phyloP scores from a whole-genome alignment of 169 alveolate genomes.

The Neospora caninum region DNA sequence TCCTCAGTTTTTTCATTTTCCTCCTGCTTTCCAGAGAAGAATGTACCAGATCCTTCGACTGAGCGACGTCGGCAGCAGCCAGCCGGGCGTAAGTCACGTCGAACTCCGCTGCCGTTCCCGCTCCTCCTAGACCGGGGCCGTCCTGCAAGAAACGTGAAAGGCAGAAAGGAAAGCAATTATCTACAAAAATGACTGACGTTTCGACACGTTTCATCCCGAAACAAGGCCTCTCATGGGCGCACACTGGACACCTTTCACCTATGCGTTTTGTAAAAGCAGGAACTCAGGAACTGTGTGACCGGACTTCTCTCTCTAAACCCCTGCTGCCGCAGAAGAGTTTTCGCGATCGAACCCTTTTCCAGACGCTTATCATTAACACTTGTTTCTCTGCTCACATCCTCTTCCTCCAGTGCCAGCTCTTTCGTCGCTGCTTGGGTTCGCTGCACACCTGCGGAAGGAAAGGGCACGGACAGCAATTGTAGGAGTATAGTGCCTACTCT shows the following conservation, averaged over 20 bases:
- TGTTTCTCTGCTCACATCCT: neutral
- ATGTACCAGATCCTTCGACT: conserved; percentile 30
- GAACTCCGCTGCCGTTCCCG: conserved; percentile 9
- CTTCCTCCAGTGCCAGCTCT: neutral
- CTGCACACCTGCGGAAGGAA: neutral
- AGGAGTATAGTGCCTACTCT: too few relatives aligned
- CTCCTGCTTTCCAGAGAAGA: neutral
- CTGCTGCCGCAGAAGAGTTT: too few relatives aligned
- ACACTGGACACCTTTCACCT: too few relatives aligned
- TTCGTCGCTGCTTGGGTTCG: conserved; percentile 20
- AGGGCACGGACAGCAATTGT: neutral
- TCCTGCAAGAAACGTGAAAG: neutral
- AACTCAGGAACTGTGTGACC: too few relatives aligned
- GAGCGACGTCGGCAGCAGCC: conserved; percentile 27
- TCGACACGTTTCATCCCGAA: too few relatives aligned
- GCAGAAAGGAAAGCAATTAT: neutral
- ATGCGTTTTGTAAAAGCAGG: too few relatives aligned
- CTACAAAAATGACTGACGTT: too few relatives aligned
- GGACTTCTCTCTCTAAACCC: too few relatives aligned
- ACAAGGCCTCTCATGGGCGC: too few relatives aligned
- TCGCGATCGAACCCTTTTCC: too few relatives aligned
- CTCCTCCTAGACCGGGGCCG: neutral
- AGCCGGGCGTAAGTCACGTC: conserved; percentile 32
- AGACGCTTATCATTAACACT: too few relatives aligned
- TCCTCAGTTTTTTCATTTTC: too few relatives aligned